These are phyloP conservation scores for Rhodamnia rubescens DNA, from an alignment of 345 rosid species.

Conservation along the genomic window DNA sequence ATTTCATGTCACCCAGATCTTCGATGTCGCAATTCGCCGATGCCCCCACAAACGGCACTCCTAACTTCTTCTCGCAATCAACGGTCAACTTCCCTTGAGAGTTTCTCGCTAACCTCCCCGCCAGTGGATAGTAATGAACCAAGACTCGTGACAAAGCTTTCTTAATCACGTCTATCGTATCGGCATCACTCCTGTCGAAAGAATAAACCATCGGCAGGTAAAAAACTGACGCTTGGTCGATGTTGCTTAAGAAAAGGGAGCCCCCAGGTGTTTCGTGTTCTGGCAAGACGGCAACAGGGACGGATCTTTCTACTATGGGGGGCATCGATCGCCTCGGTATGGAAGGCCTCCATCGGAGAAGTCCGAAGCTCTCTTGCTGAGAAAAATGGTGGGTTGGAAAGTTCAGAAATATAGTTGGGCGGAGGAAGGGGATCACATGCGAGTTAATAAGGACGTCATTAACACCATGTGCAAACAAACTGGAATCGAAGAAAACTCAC, in stretches of 20 bases:
- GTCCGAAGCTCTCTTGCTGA: neutral
- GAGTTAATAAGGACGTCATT: neutral
- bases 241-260: neutral
- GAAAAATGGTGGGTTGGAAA: neutral
- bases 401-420: neutral
- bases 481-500: neutral
- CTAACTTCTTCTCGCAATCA: slow-evolving; percentile 17
- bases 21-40: slow-evolving; percentile 23
- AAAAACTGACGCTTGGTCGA: neutral
- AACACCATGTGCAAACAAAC: neutral
- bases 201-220: neutral
- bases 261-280: neutral
- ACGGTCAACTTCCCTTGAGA: slow-evolving; percentile 19
- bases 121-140: slow-evolving; percentile 49
- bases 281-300: neutral
- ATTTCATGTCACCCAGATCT: slow-evolving; percentile 12
- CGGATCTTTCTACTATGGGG: neutral
- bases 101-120: slow-evolving; percentile 39
- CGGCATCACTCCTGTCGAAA: neutral
- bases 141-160: slow-evolving; percentile 39
- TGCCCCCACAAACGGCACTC: slow-evolving; percentile 44
- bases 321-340: neutral
- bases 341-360: neutral
- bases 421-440: neutral
- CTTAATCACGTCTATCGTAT: slow-evolving; percentile 20